These are phyloP conservation scores for Mycena epipterygia DNA, from an alignment of 768 basidiomycete genomes.

Conservation along the genomic window DNA sequence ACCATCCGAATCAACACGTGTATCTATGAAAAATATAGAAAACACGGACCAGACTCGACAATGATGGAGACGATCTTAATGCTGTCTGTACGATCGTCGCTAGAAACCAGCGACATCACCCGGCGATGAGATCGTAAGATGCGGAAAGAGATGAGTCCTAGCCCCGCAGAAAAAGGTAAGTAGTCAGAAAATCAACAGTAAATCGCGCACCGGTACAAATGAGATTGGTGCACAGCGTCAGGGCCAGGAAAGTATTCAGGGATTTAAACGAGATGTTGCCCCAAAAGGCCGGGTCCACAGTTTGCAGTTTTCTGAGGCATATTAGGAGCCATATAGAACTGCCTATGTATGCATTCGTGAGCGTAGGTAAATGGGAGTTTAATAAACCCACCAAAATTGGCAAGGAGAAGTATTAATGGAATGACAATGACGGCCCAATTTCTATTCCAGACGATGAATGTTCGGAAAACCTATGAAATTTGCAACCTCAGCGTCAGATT, in stretches of 20 bases:
- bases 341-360: neutral
- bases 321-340: neutral
- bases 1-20: neutral
- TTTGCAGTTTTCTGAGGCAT: neutral
- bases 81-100: neutral
- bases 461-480: neutral
- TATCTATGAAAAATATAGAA: neutral
- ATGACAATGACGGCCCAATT: neutral
- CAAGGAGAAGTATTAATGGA: neutral
- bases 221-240: slow-evolving; percentile 7
- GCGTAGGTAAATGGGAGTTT: neutral
- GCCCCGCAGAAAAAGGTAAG: neutral
- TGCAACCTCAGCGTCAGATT: too few species aligned
- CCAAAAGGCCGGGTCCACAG: neutral
- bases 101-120: neutral
- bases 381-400: neutral
- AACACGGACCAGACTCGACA: slow-evolving; percentile 10
- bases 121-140: neutral
- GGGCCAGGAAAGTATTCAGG: neutral
- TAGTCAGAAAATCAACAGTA: neutral
- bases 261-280: neutral
- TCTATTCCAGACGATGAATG: neutral
- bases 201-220: slow-evolving; percentile 22
- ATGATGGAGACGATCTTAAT: neutral
- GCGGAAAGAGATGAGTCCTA: slow-evolving; percentile 12